phyloP scores from a whole-genome alignment of 2,329 filamentous ascomycete species.

The Tothia fuscella region DNA sequence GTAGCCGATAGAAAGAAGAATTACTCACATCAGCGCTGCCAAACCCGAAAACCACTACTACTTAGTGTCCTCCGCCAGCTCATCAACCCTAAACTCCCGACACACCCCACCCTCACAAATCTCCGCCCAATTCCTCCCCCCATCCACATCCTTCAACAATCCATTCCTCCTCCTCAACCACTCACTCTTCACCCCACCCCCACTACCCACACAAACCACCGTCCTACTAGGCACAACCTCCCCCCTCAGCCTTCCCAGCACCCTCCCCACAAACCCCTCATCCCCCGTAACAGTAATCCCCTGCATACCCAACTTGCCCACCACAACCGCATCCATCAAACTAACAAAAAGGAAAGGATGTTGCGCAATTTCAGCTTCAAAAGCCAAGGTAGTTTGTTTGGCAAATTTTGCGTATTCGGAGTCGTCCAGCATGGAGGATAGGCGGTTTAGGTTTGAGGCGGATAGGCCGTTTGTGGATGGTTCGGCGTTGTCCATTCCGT shows the following conservation, averaged over 20 bases:
- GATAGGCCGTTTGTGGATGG: conserved; percentile 83
- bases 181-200: conserved; percentile 22
- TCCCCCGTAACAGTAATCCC: conserved; percentile 44
- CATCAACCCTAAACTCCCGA: conserved; percentile 24
- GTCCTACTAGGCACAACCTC: conserved; percentile 24
- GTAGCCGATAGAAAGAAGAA: too few species aligned
- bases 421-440: conserved; percentile 58
- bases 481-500: conserved; percentile 86
- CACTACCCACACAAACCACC: conserved; percentile 27
- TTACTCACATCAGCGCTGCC: too few species aligned
- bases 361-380: conserved; percentile 83
- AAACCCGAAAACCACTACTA: conserved; percentile 13
- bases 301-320: conserved; percentile 56
- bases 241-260: conserved; percentile 27
- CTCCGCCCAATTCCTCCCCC: conserved; percentile 21
- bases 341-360: conserved; percentile 87
- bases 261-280: conserved; percentile 29
- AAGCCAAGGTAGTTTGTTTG: conserved; percentile 65
- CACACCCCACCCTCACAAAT: conserved; percentile 30
- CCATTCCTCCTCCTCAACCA: conserved; percentile 42
- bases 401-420: conserved; percentile 52
- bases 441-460: conserved; percentile 75
- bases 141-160: conserved; percentile 21
- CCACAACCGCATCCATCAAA: conserved; percentile 64
- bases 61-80: conserved; percentile 18